Conservation (phyloP, 176 grass and related monocot genomes). For the Echinochloa phyllopogon region DNA sequence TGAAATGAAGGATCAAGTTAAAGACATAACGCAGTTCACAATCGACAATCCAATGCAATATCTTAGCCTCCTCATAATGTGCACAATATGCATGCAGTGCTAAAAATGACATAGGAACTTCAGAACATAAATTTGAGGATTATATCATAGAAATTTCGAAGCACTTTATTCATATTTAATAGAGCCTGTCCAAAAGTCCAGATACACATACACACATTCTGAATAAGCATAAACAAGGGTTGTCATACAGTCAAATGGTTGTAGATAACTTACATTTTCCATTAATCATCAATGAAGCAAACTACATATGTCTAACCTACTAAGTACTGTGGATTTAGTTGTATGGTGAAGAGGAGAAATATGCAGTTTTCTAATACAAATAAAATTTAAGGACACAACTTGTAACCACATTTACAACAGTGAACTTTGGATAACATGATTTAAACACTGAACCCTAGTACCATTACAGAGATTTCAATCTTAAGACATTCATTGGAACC, state of each 20-base stretch:
- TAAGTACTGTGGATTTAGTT: not conserved
- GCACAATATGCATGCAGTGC: not conserved
- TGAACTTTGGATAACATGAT: not conserved
- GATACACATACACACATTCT: not conserved
- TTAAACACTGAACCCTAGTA: not conserved
- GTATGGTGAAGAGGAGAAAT: not conserved
- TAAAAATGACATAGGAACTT: not conserved
- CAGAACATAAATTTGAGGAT: not conserved
- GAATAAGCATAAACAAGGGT: not conserved
- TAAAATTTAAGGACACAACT: not conserved
- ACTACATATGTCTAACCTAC: not conserved
- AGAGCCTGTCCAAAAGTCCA: not conserved
- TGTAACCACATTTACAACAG: not conserved
- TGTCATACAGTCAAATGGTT: not conserved
- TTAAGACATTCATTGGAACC: not conserved
- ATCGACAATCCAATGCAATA: not conserved
- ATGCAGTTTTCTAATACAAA: not conserved
- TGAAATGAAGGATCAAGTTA: not conserved
- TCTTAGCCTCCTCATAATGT: not conserved
- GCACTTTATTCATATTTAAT: not conserved
- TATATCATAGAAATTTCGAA: not conserved
- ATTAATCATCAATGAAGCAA: conserved; percentile 14
- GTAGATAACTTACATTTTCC: not conserved
- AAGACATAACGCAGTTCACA: not conserved
- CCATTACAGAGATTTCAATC: not conserved